These are phyloP conservation scores for Starmerella cellae DNA, from an alignment of 805 yeast genomes.

Conservation along the genomic window DNA sequence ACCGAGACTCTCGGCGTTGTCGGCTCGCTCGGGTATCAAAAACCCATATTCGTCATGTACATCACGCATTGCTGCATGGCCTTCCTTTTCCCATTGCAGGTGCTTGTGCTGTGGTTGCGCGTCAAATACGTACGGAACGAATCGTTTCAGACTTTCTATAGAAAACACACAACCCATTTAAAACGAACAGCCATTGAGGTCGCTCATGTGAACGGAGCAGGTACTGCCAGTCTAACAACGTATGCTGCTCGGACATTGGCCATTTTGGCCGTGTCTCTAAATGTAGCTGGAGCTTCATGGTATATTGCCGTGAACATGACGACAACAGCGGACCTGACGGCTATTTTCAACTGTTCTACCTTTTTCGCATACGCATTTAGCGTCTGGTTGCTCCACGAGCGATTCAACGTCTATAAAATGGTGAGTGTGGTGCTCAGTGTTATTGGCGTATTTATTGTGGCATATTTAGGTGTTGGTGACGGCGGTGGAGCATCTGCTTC, in stretches of 20 bases:
- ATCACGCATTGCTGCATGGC: slow-evolving; percentile 74
- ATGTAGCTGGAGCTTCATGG: slow-evolving; percentile 74
- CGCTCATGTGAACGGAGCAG: slow-evolving; percentile 10
- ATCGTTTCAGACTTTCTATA: slow-evolving; percentile 9
- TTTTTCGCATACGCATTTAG: slow-evolving; percentile 80
- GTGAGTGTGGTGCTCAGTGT: slow-evolving; percentile 60
- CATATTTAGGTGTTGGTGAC: slow-evolving; percentile 33
- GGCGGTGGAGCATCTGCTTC: slow-evolving; percentile 6
- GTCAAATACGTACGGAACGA: slow-evolving; percentile 5
- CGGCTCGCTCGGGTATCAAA: slow-evolving; percentile 44
- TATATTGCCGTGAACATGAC: slow-evolving; percentile 70
- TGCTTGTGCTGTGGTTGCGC: slow-evolving; percentile 33
- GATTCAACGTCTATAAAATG: slow-evolving; percentile 48
- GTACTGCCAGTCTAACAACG: slow-evolving; percentile 4
- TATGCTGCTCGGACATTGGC: slow-evolving; percentile 31
- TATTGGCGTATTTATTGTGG: slow-evolving; percentile 63
- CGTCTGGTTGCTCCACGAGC: slow-evolving; percentile 56
- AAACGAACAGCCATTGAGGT: slow-evolving; percentile 16
- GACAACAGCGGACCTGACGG: slow-evolving; percentile 76
- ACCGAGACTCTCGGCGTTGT: slow-evolving; percentile 69
- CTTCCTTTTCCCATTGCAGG: slow-evolving; percentile 58
- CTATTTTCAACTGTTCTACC: slow-evolving; percentile 81
- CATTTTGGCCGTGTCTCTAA: slow-evolving; percentile 43
- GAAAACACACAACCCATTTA: slow-evolving; percentile 13
- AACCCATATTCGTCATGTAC: slow-evolving; percentile 48